These are phyloP conservation scores for Emmonsiellopsis sp. DNA, from an alignment of 2,329 filamentous ascomycete species.

Conservation along the genomic window DNA sequence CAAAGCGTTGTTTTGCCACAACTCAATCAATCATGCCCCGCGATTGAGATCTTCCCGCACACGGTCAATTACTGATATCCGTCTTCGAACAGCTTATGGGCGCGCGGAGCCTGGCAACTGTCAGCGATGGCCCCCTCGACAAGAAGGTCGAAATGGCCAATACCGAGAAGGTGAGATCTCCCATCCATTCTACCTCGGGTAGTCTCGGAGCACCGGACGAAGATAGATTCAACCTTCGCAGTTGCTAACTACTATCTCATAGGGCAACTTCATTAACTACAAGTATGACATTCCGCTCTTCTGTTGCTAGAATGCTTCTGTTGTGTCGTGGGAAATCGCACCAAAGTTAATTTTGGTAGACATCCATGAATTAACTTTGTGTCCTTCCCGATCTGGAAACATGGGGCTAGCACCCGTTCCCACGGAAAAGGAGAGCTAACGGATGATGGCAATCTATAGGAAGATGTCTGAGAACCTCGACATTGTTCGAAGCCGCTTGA, in stretches of 20 bases:
- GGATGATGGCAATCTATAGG: constrained; percentile 40
- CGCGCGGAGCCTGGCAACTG: constrained; percentile 69
- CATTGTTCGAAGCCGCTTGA: constrained; percentile 80
- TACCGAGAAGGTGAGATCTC: constrained; percentile 61
- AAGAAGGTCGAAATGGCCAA: constrained; percentile 98
- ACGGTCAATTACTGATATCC: constrained; percentile 17
- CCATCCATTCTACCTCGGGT: constrained; percentile 13
- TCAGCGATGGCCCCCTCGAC: constrained; percentile 76
- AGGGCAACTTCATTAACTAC: constrained; percentile 96
- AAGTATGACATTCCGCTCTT: constrained; percentile 34
- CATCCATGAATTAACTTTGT: too few species aligned
- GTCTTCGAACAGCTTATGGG: constrained; percentile 50
- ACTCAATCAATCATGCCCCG: background rate
- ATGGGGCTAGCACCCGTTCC: background rate
- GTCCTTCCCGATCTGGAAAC: background rate
- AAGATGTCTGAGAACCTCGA: constrained; percentile 98
- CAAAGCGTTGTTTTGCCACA: background rate
- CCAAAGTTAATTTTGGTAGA: background rate
- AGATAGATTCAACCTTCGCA: background rate
- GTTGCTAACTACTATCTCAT: constrained; percentile 19
- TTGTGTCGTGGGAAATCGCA: background rate
- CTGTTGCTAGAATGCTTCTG: background rate
- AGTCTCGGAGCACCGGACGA: constrained; percentile 13
- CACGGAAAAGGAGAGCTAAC: constrained; percentile 14
- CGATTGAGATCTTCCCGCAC: constrained; percentile 1